phyloP scores from a whole-genome alignment of 306 rosid genomes.

The Vicia faba region DNA sequence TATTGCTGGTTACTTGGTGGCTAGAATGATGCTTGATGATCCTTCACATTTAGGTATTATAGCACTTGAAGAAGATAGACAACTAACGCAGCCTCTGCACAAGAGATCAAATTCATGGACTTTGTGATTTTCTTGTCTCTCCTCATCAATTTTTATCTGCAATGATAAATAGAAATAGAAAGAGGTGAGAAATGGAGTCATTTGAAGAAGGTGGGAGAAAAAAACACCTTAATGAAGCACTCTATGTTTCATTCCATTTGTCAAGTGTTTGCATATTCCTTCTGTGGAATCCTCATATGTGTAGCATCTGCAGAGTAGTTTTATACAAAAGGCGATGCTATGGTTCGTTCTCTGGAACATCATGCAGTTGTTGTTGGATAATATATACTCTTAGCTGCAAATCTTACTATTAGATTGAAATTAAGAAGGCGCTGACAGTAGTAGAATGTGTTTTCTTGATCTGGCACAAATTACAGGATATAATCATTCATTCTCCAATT shows the following conservation, averaged over 20 bases:
- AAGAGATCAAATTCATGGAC: conserved; percentile 75
- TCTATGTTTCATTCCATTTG: conserved; percentile 8
- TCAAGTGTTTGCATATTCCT: conserved; percentile 3
- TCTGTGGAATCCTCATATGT: conserved; percentile 2
- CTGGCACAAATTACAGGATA: neutral
- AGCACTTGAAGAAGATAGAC: conserved; percentile 69
- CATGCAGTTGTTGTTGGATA: neutral
- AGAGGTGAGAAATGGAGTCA: neutral
- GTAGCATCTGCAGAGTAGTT: conserved; percentile 13
- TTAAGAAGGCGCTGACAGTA: neutral
- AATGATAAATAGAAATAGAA: neutral
- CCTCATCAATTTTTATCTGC: conserved; percentile 17
- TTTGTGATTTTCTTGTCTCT: conserved; percentile 32
- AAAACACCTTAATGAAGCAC: conserved; percentile 14
- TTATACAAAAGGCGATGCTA: conserved; percentile 22
- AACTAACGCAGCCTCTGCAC: conserved; percentile 56
- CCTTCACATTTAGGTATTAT: conserved; percentile 73
- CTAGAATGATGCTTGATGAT: conserved; percentile 78
- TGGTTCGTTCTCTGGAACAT: neutral
- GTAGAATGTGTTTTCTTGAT: conserved; percentile 24
- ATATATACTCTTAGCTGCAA: conserved; percentile 10
- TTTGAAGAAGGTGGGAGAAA: neutral
- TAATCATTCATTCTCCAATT: conserved; percentile 18
- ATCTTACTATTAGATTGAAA: conserved; percentile 10
- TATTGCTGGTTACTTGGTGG: conserved; percentile 71